These are phyloP conservation scores for Gossypium longicalyx DNA, from an alignment of 345 rosid species.

Conservation along the genomic window DNA sequence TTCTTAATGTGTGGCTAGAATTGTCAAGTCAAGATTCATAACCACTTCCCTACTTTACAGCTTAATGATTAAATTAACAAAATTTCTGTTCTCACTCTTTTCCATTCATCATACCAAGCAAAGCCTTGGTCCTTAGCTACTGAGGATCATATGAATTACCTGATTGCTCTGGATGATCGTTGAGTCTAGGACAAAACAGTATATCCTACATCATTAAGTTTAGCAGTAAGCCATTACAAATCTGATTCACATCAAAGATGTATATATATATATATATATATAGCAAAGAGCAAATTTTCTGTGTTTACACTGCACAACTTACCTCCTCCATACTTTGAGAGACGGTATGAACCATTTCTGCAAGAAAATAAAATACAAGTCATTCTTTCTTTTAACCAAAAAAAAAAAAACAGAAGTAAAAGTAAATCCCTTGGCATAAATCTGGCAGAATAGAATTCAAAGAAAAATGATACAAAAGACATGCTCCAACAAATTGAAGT, in stretches of 20 bases:
- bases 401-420: too few relatives aligned
- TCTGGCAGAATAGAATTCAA: neutral
- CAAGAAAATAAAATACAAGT: slow-evolving; percentile 17
- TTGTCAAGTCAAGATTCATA: neutral
- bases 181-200: slow-evolving; percentile 59
- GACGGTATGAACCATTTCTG: slow-evolving; percentile 55
- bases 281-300: neutral
- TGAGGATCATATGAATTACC: slow-evolving; percentile 32
- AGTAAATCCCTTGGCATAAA: neutral
- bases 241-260: neutral
- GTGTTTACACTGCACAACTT: slow-evolving; percentile 21
- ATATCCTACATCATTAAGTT: slow-evolving; percentile 49
- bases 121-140: too few relatives aligned
- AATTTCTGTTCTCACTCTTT: too few relatives aligned
- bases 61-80: too few relatives aligned
- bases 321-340: slow-evolving; percentile 63
- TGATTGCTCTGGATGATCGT: slow-evolving; percentile 55
- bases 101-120: too few relatives aligned
- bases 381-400: neutral
- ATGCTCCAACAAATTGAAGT: neutral
- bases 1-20: neutral
- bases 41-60: too few relatives aligned
- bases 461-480: slow-evolving; percentile 1
- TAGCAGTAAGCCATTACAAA: neutral
- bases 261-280: neutral